Conservation (phyloP, 768 basidiomycete genomes). For the Coprinopsis sp. region DNA sequence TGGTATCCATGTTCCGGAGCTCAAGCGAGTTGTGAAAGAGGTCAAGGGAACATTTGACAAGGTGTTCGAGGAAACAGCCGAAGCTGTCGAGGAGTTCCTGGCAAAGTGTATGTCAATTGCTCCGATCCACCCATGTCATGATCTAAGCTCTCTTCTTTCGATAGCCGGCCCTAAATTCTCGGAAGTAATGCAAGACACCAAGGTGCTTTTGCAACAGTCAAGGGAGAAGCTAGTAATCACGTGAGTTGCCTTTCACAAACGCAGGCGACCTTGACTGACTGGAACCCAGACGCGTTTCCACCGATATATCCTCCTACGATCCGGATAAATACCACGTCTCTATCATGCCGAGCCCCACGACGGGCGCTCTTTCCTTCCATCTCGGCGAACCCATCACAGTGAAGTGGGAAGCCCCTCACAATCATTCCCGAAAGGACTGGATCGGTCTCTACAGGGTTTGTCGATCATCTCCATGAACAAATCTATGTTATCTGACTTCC, state of each 20-base stretch:
- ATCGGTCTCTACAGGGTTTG: constrained; percentile 84
- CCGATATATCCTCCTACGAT: constrained; percentile 77
- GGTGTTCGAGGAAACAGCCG: constrained; percentile 91
- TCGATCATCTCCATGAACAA: constrained; percentile 6
- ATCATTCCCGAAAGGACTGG: constrained; percentile 93
- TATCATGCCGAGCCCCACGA: constrained; percentile 45
- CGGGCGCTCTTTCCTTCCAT: constrained; percentile 62
- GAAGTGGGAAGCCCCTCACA: constrained; percentile 80
- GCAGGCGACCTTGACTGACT: constrained; percentile 2
- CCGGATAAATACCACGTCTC: constrained; percentile 72
- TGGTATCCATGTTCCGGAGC: constrained; percentile 77
- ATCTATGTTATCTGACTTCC: constrained; percentile 9
- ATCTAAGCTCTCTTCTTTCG: constrained; percentile 4
- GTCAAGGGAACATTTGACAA: constrained; percentile 94
- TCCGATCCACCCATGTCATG: background rate
- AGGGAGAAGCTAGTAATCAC: constrained; percentile 89
- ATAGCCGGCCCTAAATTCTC: constrained; percentile 86
- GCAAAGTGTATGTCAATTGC: constrained; percentile 77
- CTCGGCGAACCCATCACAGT: constrained; percentile 88
- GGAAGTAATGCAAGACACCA: constrained; percentile 91
- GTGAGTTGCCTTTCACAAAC: constrained; percentile 42
- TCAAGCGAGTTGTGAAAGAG: constrained; percentile 75
- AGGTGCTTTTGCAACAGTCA: constrained; percentile 84
- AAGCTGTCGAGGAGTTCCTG: constrained; percentile 90
- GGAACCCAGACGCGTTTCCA: constrained; percentile 63